A percentile compares a stretch with the other conserved stretches of the same genome.
Conservation (phyloP, 768 basidiomycete species). For the Naganishia friedmannii region DNA sequence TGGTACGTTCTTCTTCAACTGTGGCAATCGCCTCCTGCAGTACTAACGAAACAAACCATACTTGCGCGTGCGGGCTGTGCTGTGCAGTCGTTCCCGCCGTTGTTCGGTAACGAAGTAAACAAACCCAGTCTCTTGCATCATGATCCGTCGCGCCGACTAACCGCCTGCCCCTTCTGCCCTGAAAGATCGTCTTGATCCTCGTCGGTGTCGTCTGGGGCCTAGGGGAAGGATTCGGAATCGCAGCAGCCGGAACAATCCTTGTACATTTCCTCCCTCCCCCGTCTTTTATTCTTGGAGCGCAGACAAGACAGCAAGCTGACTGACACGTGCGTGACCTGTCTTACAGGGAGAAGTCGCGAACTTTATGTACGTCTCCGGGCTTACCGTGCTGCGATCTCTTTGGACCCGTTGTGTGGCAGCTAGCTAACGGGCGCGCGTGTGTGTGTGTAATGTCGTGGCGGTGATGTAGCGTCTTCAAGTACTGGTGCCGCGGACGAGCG, state of each 20-base stretch:
- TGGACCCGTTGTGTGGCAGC: too few species aligned
- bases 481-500: slow-evolving; percentile 69
- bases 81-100: slow-evolving; percentile 64
- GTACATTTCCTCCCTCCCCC: neutral
- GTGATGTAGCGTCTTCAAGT: slow-evolving; percentile 44
- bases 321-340: too few species aligned
- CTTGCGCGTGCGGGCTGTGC: neutral
- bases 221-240: slow-evolving; percentile 81
- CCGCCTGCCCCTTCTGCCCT: too few species aligned
- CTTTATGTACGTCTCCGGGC: slow-evolving; percentile 63
- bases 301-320: too few species aligned
- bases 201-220: slow-evolving; percentile 89
- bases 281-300: neutral
- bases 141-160: too few species aligned
- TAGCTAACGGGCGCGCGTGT: too few species aligned
- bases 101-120: slow-evolving; percentile 77
- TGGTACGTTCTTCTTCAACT: slow-evolving; percentile 43
- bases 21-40: too few species aligned
- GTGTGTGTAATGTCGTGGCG: too few species aligned
- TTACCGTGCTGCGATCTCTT: neutral
- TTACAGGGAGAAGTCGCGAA: slow-evolving; percentile 76
- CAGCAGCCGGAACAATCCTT: slow-evolving; percentile 61
- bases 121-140: too few species aligned
- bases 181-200: slow-evolving; percentile 70
- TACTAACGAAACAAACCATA: neutral